Evolutionary conservation across 139 green algal species (phyloP).

Genomic region (Pycnococcus provasolii): DNA sequence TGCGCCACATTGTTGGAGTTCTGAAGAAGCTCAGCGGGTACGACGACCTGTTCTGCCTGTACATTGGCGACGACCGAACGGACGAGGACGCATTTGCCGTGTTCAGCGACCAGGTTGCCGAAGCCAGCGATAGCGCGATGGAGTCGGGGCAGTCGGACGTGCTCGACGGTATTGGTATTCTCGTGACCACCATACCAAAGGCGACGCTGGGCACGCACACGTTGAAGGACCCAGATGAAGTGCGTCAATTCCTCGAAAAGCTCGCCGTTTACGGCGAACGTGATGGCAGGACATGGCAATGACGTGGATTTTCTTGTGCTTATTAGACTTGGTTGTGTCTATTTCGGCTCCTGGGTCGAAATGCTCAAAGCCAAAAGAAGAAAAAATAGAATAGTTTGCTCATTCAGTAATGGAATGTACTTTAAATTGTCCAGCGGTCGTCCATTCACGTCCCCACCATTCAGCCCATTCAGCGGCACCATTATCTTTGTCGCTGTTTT

Average conservation of each 20-base stretch:
- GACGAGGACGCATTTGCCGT: conserved; percentile 92
- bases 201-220: conserved; percentile 57
- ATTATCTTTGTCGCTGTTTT: too few relatives aligned
- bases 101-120: conserved; percentile 20
- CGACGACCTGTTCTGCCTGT: conserved; percentile 44
- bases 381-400: too few relatives aligned
- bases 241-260: conserved; percentile 49
- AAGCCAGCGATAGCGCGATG: conserved; percentile 26
- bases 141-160: not conserved
- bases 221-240: conserved; percentile 56
- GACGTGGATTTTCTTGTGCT: too few relatives aligned
- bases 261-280: not conserved
- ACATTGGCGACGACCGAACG: conserved; percentile 93
- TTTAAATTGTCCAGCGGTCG: too few relatives aligned
- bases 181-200: conserved; percentile 71
- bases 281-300: too few relatives aligned
- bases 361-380: too few relatives aligned
- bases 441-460: too few relatives aligned
- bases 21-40: conserved; percentile 29
- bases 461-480: too few relatives aligned
- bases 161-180: conserved; percentile 51
- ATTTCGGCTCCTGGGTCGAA: too few relatives aligned
- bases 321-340: too few relatives aligned
- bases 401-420: too few relatives aligned
- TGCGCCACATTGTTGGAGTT: conserved; percentile 74